These are phyloP conservation scores for Lecanicillium sp. DNA, from an alignment of 2,329 filamentous ascomycete species.

Conservation along the genomic window DNA sequence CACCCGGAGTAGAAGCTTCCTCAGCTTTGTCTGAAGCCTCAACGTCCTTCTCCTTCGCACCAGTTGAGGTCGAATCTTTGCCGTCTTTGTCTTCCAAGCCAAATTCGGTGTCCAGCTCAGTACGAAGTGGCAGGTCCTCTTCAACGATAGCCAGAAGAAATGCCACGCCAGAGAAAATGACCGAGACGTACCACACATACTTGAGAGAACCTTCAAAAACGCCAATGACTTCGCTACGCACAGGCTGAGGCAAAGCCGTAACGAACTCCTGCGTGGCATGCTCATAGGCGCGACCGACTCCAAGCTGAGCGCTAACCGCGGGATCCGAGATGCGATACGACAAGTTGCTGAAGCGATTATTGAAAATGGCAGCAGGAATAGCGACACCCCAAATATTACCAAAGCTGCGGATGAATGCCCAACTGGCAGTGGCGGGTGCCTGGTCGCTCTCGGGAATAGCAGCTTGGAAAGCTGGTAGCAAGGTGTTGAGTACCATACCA, in stretches of 20 bases:
- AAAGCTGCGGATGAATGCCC: conserved; percentile 38
- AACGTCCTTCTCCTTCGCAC: background rate
- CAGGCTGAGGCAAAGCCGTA: conserved; percentile 16
- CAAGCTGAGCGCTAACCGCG: conserved; percentile 16
- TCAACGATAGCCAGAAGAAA: conserved; percentile 23
- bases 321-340: background rate
- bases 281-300: conserved; percentile 24
- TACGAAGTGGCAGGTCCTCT: conserved; percentile 21
- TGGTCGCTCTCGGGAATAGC: conserved; percentile 28
- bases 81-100: conserved; percentile 12
- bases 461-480: conserved; percentile 39
- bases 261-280: conserved; percentile 23
- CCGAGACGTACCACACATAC: conserved; percentile 20
- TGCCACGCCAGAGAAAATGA: conserved; percentile 18
- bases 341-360: conserved; percentile 18
- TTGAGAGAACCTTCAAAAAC: conserved; percentile 22
- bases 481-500: conserved; percentile 36
- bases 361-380: conserved; percentile 38
- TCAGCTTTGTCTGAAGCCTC: background rate
- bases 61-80: background rate
- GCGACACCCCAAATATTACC: conserved; percentile 40
- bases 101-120: conserved; percentile 24
- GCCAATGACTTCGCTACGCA: conserved; percentile 20
- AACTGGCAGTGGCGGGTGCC: conserved; percentile 31
- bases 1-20: background rate